Evolutionary conservation across 2,329 filamentous ascomycete species (phyloP), one percentile per base, ranked within the genome.

Genomic region (Trematosphaeria pertusa): DNA sequence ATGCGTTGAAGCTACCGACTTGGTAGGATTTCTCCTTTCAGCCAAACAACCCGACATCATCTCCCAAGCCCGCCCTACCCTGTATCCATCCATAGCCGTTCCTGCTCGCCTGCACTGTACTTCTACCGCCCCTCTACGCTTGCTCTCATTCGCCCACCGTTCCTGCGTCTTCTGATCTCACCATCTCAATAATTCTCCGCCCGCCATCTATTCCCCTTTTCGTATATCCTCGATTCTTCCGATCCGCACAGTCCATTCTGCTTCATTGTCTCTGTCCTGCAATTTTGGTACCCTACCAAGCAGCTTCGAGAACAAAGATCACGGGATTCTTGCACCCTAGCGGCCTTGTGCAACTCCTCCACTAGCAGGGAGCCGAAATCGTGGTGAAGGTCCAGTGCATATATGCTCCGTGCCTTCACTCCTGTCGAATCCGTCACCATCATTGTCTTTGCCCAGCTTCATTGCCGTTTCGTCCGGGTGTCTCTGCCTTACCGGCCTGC

Each of bases 21-120:
- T 64, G 63, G 61, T 64, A 63, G 67, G 53, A 65, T 59, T 64
- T 62, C 70, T 71, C 51, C 59, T 71, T 73, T 70, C 57, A 70
- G 69, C 66, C 67, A 71, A 65, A 69, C 66, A 52, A 64, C 64
- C 69, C 66, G 68, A 63, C 60, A 51, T 56, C 48, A 49, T 46
- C 52, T 56, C 46, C 51, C 46, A 46, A 61, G 61, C 58, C 62
- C 60, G 51, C 50, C 44, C 64, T 67, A 64, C 64, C 57, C 65
- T 70, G 64, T 65, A 70, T 70, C 56, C 46, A 63, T 61, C 62
- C 56, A 52, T 64, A 69, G 62, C 56, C 55, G 46, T 63, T 61
- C 46, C 46, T 61, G 52, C 46, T 52, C 45, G 49, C 52, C 53
- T 58, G 55, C 54, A 58, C 58, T 61, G 56, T 69, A 69, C 67